Evolutionary conservation across 208 protist species (phyloP), one percentile per base, ranked within the genome.

Genomic region (Leishmania arabica): DNA sequence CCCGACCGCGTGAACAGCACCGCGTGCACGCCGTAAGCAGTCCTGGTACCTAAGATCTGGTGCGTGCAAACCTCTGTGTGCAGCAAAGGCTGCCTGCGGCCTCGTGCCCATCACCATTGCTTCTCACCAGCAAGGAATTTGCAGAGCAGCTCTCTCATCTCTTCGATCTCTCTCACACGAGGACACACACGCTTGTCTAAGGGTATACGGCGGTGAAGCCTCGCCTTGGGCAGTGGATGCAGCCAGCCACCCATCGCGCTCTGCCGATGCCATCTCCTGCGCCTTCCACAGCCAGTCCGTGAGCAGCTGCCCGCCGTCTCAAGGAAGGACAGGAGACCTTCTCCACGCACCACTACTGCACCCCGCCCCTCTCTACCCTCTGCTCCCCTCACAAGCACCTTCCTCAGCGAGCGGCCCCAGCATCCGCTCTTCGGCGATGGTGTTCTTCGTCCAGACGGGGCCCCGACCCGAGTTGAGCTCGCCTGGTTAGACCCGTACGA

Each of bases 1-100:
- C 49, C 71, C 21, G 70, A 49, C 79, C 80, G 85, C 75, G 53
- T 76, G 40, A 90, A 90, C 78, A 89, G 82, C 78, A 90, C 88
- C 2, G 73, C 72, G 24, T 88, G 3, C 9, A 40, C 31, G 24
- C 3, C 4, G 54, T 77, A 77, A 17, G 4, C 17, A 51, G 40
- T 7, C 11, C 37, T 72, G 40, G 0, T 49, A 49, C 1, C 68
- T n/a, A 37, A 11, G 0, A 37, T 37, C 0, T 40, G 53, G 40
- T 49, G 68, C 42, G 17, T 53, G 42, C 5, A 0, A 17, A 19
- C 6, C 2, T 6, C 6, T n/a, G 24, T 34, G 42, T 15, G 15
- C 1, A 19, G 49, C 71, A 60, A 45, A 9, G 49, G 17, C 27
- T 13, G 49, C 71, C 47, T 58, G n/a, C 71, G 11, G 49, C n/a